Evolutionary conservation across 139 green algal genomes (phyloP), one percentile per base, ranked within the genome.

Genomic region (Nannochloris sp.): DNA sequence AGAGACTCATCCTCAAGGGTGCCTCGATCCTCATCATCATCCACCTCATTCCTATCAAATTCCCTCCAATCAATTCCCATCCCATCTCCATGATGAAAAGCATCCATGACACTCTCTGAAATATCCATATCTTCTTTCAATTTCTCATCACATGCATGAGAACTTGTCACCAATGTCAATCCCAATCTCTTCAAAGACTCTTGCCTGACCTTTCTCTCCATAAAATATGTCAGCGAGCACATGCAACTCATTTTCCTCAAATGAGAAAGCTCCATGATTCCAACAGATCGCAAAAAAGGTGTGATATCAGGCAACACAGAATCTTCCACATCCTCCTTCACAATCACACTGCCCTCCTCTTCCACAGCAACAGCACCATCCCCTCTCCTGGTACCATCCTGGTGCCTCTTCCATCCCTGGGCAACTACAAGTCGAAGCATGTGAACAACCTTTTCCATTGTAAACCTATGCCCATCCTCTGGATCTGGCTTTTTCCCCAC

Each of bases 101-200:
- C 12, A 58, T 19, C n/a, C 50, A 19, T n/a, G 0, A 73, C 70
- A 54, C 88, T 75, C 19, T 72, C 51, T 0, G 78, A 63, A 11
- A 59, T 71, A 10, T 53, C 48, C 11, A 24, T 63, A 29, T 68
- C 40, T 48, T 80, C 67, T 12, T 71, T 74, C 16, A 66, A 48
- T 5, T 53, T 44, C 3, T 67, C 54, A n/a, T 83, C 74, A 61
- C 80, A 90, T 12, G 72, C 75, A 15, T 78, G 69, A 5, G 72
- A 85, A 16, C 86, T 87, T 25, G 75, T 85, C 5, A 94, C 71
- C 16, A 94, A 40, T 12, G 34, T 40, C 34, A 40, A 40, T 12
- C 34, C 46, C 46, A 53, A 53, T 7, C 46, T 53, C 16, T 25
- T 66, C 24, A 66, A 66, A n/a, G 25, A 34, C 14, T 55, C 36